Evolutionary conservation across 257 asterid species (phyloP), one percentile per base, ranked within the genome.

Genomic region (Plantago major): DNA sequence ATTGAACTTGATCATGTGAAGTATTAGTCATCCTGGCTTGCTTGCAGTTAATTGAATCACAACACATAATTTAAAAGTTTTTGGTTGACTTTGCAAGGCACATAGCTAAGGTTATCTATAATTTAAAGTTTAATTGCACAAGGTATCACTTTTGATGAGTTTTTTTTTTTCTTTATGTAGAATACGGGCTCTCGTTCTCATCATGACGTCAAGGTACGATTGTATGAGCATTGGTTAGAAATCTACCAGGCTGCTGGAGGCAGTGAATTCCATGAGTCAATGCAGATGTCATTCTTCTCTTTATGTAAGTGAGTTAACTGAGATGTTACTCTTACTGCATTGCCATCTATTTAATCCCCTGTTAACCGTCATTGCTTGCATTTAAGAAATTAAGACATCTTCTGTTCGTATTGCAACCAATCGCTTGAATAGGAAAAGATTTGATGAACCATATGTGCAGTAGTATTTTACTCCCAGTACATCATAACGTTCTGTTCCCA

Each of bases 151-250:
- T 46, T 46, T 75, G 22, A 67, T 66, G 30, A 28, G 64, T 22
- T 8, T 49, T 70, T 22, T 8, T 49, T 70, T 58, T 19, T 13
- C 37, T 67, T 18, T 68, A 48, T 76, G 73, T 70, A 89, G 97
- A 95, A 70, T 60, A 40, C 14, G 70, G 93, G 78, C 45, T 47
- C 55, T 51, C 52, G 62, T 64, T 67, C 78, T 53, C 42, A 55
- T 69, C 63, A 65, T 75, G 88, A 81, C 46, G 80, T 89, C 65
- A 89, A 84, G 77, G 82, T 86, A 66, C 79, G 80, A 71, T 66
- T 92, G 67, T 79, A 77, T 75, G 78, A 84, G 75, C 95, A 89
- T 76, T 86, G 93, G 88, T 64, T 86, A 82, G 90, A 85, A 70
- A 70, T 65, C 64, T 84, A 71, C 68, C 72, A 64, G 59, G 78